Conservation (phyloP, 2,329 filamentous ascomycete species). For the Venturia pyrina region DNA sequence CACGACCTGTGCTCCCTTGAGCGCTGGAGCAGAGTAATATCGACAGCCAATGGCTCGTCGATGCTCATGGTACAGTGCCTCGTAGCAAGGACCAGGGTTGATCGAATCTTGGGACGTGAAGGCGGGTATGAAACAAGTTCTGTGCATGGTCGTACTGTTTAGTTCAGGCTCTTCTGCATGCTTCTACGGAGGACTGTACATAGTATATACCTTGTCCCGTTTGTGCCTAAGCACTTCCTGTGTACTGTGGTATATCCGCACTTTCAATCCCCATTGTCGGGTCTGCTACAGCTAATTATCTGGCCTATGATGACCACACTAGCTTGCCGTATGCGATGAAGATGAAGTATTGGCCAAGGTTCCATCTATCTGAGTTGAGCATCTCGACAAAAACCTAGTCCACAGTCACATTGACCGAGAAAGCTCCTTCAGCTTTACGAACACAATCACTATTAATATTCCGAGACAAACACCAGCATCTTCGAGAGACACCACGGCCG, state of each 20-base stretch:
- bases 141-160: neutral
- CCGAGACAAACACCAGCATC: too few relatives aligned
- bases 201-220: neutral
- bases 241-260: neutral
- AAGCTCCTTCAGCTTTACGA: too few relatives aligned
- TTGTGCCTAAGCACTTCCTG: too few relatives aligned
- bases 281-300: neutral
- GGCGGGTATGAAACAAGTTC: conserved; percentile 1
- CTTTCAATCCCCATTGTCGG: neutral
- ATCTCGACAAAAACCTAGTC: too few relatives aligned
- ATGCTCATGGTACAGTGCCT: too few relatives aligned
- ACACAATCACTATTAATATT: too few relatives aligned
- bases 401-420: too few relatives aligned
- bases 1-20: neutral
- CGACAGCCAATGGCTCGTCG: neutral
- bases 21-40: neutral
- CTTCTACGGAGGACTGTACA: too few relatives aligned
- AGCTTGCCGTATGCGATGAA: neutral
- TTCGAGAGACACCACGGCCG: too few relatives aligned
- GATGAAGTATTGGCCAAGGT: too few relatives aligned
- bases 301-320: neutral
- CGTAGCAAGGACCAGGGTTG: neutral
- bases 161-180: neutral
- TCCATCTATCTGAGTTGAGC: too few relatives aligned
- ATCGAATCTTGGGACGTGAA: neutral